phyloP scores from a whole-genome alignment of 805 yeast species.

The Spathaspora sp. region DNA sequence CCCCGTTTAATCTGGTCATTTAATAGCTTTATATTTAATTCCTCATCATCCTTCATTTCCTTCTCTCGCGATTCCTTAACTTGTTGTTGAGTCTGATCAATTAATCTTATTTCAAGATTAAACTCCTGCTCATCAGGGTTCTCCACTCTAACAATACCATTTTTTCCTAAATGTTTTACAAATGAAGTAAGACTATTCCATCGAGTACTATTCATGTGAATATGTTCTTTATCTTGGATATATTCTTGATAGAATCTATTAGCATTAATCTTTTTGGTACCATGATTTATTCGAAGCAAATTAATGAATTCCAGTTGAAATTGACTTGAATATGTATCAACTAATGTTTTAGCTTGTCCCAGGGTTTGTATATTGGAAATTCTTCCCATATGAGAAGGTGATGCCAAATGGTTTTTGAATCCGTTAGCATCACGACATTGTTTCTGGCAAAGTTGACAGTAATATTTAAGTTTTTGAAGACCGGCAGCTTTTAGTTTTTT shows the following conservation, averaged over 20 bases:
- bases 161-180: slow-evolving; percentile 53
- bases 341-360: slow-evolving; percentile 43
- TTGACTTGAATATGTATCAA: slow-evolving; percentile 55
- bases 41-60: slow-evolving; percentile 42
- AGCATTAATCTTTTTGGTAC: slow-evolving; percentile 74
- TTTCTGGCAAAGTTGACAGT: slow-evolving; percentile 87
- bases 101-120: slow-evolving; percentile 27
- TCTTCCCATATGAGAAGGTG: slow-evolving; percentile 71
- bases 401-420: slow-evolving; percentile 79
- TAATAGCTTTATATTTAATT: slow-evolving; percentile 38
- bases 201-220: slow-evolving; percentile 86
- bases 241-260: slow-evolving; percentile 89
- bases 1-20: slow-evolving; percentile 53
- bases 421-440: slow-evolving; percentile 98
- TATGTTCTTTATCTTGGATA: slow-evolving; percentile 75
- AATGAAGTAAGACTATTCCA: slow-evolving; percentile 73
- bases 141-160: slow-evolving; percentile 54
- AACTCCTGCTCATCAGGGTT: slow-evolving; percentile 30
- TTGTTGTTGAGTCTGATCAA: slow-evolving; percentile 15
- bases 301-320: slow-evolving; percentile 65
- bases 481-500: slow-evolving; percentile 81
- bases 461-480: slow-evolving; percentile 78
- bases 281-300: slow-evolving; percentile 65
- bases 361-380: slow-evolving; percentile 34
- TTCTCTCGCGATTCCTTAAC: slow-evolving; percentile 27